Evolutionary conservation across 805 yeast genomes (phyloP), one percentile per base, ranked within the genome.

Genomic region (Saturnispora kantuleensis): DNA sequence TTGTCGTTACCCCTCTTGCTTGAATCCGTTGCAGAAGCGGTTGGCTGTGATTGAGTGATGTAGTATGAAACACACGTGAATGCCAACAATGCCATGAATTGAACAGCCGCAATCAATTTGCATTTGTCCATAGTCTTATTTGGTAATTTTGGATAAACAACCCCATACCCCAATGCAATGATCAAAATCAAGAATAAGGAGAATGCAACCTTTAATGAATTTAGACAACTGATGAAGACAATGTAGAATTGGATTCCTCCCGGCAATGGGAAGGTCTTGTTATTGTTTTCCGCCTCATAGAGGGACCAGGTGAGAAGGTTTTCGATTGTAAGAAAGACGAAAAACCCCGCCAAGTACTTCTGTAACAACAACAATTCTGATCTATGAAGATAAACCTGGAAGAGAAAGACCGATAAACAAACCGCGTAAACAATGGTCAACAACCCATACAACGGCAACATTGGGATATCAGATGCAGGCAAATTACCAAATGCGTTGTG

Each of bases 91-190:
- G 74, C 69, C 16, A 73, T 66, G 46, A 79, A 80, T 48, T 79
- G 83, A 12, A 73, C 63, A 5, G 59, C 72, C 1, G 84, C 76
- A 42, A 81, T 69, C 11, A 77, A 60, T 55, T 79, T 73, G 60
- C 86, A 77, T 60, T 71, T 78, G 55, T 79, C 69, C 96, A 93
- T 86, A 28, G 72, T 56, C 45, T 77, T 76, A 60, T 77, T 76
- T 39, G 88, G 84, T 48, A 93, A 73, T 50, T 88, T 82, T 38
- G 96, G 88, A 57, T 77, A 79, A 41, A 93, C 97, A 39, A 93
- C 88, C 50, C 97, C 97, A 64, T 89, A 93, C 35, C 99, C 99
- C 52, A 89, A 69, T 11, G 94, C 74, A 45, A 93, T 90, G 55
- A 87, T 81, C 51, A 90, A 69, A 45, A 93, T 69, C 55, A 93